Evolutionary conservation across 2,329 filamentous ascomycete species (phyloP), one percentile per base, ranked within the genome.

Genomic region (Orbilia blumenaviensis): DNA sequence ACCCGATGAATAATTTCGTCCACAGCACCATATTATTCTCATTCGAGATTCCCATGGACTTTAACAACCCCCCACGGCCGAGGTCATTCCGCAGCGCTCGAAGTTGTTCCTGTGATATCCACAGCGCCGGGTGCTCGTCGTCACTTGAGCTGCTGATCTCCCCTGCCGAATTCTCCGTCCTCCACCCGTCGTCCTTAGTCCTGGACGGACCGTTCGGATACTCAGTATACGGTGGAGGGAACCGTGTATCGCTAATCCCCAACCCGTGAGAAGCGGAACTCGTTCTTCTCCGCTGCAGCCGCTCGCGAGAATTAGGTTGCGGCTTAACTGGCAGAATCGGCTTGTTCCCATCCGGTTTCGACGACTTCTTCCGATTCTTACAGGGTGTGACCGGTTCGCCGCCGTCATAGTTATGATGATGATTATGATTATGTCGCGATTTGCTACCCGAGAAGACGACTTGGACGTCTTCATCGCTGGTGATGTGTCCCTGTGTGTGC

Each of bases 81-180:
- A 77, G 46, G n/a, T 77, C 73, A 16, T 71, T 23, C 21, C 73
- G 44, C 29, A 77, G 25, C 7, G 64, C 66, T 21, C 66, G 23
- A 14, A 77, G 36, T 38, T 77, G 66, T 32, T 63, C 66, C 41
- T 77, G 66, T 6, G 73, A 54, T 54, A 77, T 77, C 66, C 61
- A 76, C 3, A 76, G 32, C 5, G 34, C 64, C 14, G 58, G 25
- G 6, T 44, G 18, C 34, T 72, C 61, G 3, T 72, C 73, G 9
- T 56, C 66, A 23, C 66, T 64, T 9, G 60, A 72, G 10, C 61
- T 56, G 16, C 66, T 72, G 36, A 71, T 72, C 27, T 72, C 67
- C 12, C 73, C 73, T 18, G 38, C 42, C 16, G 72, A 76, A 32
- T 76, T 66, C 41, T 76, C 72, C 10, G 72, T 76, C 23, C 72